phyloP scores from a whole-genome alignment of 73 alveolate species.

The Paramecium pentaurelia region DNA sequence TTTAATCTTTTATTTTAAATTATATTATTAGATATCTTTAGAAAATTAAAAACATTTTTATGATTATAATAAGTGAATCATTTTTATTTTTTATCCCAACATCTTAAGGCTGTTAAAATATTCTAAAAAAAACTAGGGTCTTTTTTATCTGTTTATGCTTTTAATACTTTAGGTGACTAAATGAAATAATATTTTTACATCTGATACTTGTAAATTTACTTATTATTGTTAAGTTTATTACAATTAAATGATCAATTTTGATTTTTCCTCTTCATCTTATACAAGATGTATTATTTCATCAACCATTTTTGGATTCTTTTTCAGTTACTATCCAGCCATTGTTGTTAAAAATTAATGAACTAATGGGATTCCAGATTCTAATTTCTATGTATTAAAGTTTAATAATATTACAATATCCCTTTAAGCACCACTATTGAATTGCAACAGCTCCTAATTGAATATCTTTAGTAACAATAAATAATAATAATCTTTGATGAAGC shows the following conservation, averaged over 20 bases:
- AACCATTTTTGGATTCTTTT: neutral
- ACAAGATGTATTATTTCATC: neutral
- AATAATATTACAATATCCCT: neutral
- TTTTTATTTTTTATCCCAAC: neutral
- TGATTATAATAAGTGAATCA: neutral
- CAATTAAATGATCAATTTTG: neutral
- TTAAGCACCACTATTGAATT: neutral
- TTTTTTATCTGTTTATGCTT: neutral
- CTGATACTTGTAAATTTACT: conserved; percentile 13
- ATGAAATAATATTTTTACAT: neutral
- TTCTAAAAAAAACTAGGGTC: neutral
- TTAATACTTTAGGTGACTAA: conserved; percentile 22
- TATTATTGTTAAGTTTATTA: neutral
- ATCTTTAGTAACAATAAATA: neutral
- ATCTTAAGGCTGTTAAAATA: conserved; percentile 1
- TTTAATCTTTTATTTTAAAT: neutral
- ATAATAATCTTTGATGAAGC: neutral
- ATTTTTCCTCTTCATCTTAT: neutral
- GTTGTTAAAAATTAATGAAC: neutral
- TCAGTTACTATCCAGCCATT: neutral
- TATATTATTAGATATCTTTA: neutral
- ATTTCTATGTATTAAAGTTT: neutral
- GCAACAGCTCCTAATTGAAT: neutral
- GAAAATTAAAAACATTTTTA: neutral
- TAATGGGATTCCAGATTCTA: neutral